Evolutionary conservation across 73 alveolate species (phyloP), one percentile per base, ranked within the genome.

Genomic region (Paramecium tetraurelia): DNA sequence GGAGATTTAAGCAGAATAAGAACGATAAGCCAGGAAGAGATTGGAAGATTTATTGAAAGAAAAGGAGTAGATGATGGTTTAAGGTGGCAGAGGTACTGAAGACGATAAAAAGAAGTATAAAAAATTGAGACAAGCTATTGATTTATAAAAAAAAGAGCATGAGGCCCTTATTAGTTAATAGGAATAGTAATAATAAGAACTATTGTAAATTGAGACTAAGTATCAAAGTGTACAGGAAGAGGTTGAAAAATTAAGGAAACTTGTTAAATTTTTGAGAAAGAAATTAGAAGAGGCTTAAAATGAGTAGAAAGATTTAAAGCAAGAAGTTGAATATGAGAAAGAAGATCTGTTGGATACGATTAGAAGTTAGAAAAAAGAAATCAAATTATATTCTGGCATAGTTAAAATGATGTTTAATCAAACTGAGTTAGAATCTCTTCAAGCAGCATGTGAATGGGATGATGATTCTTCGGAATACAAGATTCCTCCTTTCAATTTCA

Each of bases 81-180:
- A 84, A n/a, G 98, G 98, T 10, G 97, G 97, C 6, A 85, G 57
- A 21, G 95, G 94, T 11, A 92, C 92, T 31, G 96, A 96, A 57
- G 97, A 96, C 35, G 94, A 95, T 44, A 95, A 95, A 59, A 95
- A 92, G 68, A 94, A 94, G 57, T 85, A 94, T 20, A 59, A 96
- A 22, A 95, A 96, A 53, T 46, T 85, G 58, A 63, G 93, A 59
- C 63, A 92, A 50, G 93, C 92, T 53, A 72, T 96, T 10, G 94
- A 93, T 50, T 93, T 85, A 58, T 86, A 96, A 89, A 95, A 88
- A 85, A 87, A 90, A 80, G 95, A 95, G 53, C 93, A 96, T 84
- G 95, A 96, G 59, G 58, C 95, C 21, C 36, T 96, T 36, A 76
- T 93, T 4, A 86, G 95, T 77, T 97, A 95, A 76, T 68, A 71